A percentile compares a stretch with the other conserved stretches of the same genome.
Evolutionary conservation across 2,329 filamentous ascomycete species (phyloP).

Genomic region (Fusarium tupiense): DNA sequence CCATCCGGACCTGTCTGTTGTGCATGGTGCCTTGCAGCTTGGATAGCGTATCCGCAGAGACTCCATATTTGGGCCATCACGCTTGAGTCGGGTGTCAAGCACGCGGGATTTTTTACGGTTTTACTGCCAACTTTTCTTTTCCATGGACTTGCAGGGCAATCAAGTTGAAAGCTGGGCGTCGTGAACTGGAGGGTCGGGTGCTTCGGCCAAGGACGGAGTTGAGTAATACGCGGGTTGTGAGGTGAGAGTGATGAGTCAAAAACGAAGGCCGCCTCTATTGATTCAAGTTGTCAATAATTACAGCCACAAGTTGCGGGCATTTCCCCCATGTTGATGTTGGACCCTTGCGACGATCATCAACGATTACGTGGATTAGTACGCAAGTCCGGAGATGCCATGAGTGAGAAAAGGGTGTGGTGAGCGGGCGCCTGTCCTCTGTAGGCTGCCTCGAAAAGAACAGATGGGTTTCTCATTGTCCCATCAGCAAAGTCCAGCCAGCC

Average conservation of each 20-base stretch:
- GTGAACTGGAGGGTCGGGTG: conserved; percentile 24
- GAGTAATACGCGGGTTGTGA: conserved; percentile 19
- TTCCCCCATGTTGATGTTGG: neutral
- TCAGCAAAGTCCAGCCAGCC: conserved; percentile 2
- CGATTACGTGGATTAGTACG: conserved; percentile 33
- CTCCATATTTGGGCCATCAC: conserved; percentile 33
- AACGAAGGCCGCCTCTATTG: conserved; percentile 15
- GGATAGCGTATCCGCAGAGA: conserved; percentile 24
- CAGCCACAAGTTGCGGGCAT: neutral
- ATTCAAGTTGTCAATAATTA: neutral
- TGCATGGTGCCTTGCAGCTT: conserved; percentile 44
- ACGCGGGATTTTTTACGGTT: conserved; percentile 18
- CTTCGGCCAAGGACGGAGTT: conserved; percentile 6
- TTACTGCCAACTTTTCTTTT: conserved; percentile 24
- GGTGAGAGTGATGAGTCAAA: conserved; percentile 35
- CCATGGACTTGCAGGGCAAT: neutral
- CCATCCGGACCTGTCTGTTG: conserved; percentile 24
- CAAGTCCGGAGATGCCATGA: conserved; percentile 8
- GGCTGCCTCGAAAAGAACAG: neutral
- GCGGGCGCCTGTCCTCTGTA: neutral
- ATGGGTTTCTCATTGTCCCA: conserved; percentile 24
- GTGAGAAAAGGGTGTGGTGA: conserved; percentile 28
- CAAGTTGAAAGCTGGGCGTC: neutral
- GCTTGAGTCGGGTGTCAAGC: conserved; percentile 23
- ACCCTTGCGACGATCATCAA: conserved; percentile 25